Evolutionary conservation across 2,329 filamentous ascomycete genomes (phyloP), one percentile per base, ranked within the genome.

Genomic region (Fusarium clavum): DNA sequence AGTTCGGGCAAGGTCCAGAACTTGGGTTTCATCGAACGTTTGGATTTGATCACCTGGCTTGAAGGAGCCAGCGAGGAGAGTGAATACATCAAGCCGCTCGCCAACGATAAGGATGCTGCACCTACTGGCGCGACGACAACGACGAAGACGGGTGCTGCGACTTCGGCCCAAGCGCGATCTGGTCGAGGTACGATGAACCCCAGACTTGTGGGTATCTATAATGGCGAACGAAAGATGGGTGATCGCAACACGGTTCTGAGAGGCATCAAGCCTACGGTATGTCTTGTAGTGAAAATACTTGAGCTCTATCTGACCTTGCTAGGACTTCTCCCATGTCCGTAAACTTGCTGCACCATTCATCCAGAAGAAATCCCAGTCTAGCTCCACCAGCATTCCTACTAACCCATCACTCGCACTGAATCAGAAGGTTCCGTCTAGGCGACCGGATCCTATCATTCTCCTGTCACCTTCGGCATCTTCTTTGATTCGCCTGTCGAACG

Each of bases 381-480:
- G 66, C 71, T 73, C 79, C 46, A 74, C 80, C 20, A 80, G 74
- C 64, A 76, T 82, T 30, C 75, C 81, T 45, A 79, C 78, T 61
- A 85, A 82, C 71, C 79, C 83, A 11, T 73, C 86, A 10, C 81
- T 89, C 16, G 80, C 85, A 5, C 81, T 87, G 54, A 88, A 89
- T 76, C 86, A 84, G 67, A 88, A 85, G 78, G 73, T 77, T 14
- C 82, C 84, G 30, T 76, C 79, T 47, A 82, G 86, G 48, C 83
- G 88, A 62, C 86, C 87, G 40, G 86, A 97, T 78, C 96, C 96
- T 51, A 99, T 99, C 81, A 98, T 99, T 79, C 90, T 99, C 29
- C 91, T 99, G 66, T 98, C 96, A 0, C 96, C 96, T 2, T 98
- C 95, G 3, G 96, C 95, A 13, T 98, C 95, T 4, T 97, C 94